A percentile compares a stretch with the other conserved stretches of the same genome.
These are phyloP conservation scores for Diplodia seriata DNA, from an alignment of 2,329 filamentous ascomycete genomes.

Conservation along the genomic window DNA sequence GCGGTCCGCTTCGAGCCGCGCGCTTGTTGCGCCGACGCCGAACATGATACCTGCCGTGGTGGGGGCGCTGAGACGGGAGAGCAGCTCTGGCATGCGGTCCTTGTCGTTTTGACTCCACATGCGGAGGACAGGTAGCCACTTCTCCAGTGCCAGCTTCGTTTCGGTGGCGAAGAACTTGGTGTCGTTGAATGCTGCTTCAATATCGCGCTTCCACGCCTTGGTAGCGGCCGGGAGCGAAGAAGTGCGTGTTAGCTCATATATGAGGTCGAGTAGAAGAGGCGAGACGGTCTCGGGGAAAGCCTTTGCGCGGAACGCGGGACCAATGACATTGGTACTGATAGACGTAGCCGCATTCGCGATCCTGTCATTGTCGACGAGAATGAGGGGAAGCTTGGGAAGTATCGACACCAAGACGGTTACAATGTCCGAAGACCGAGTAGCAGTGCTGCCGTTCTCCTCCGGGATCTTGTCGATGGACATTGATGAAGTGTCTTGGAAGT, in stretches of 20 bases:
- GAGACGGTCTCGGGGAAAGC: slow-evolving; percentile 86
- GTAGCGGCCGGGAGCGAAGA: slow-evolving; percentile 72
- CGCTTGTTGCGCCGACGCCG: slow-evolving; percentile 94
- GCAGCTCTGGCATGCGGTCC: slow-evolving; percentile 81
- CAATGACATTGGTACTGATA: slow-evolving; percentile 84
- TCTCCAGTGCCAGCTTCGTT: slow-evolving; percentile 68
- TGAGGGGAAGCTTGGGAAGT: slow-evolving; percentile 79
- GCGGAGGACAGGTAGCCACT: slow-evolving; percentile 83
- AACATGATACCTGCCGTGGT: slow-evolving; percentile 97
- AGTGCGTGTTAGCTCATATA: slow-evolving; percentile 74
- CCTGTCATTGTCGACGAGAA: slow-evolving; percentile 85
- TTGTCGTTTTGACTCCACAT: slow-evolving; percentile 89
- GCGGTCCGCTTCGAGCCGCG: slow-evolving; percentile 91
- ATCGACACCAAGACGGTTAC: slow-evolving; percentile 80
- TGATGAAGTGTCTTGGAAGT: slow-evolving; percentile 59
- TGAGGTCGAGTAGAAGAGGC: slow-evolving; percentile 70
- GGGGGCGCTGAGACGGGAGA: slow-evolving; percentile 79
- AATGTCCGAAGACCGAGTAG: slow-evolving; percentile 62
- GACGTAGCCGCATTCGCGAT: slow-evolving; percentile 77
- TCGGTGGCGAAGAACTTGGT: slow-evolving; percentile 79
- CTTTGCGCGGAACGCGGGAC: slow-evolving; percentile 81
- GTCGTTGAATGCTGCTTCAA: slow-evolving; percentile 92
- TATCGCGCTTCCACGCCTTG: slow-evolving; percentile 91
- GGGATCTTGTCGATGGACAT: slow-evolving; percentile 46
- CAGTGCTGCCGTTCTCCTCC: slow-evolving; percentile 41